Percentiles rank a stretch among this genome's conserved stretches.
phyloP scores from a whole-genome alignment of 441 rosid species.

The Adansonia gregorii region DNA sequence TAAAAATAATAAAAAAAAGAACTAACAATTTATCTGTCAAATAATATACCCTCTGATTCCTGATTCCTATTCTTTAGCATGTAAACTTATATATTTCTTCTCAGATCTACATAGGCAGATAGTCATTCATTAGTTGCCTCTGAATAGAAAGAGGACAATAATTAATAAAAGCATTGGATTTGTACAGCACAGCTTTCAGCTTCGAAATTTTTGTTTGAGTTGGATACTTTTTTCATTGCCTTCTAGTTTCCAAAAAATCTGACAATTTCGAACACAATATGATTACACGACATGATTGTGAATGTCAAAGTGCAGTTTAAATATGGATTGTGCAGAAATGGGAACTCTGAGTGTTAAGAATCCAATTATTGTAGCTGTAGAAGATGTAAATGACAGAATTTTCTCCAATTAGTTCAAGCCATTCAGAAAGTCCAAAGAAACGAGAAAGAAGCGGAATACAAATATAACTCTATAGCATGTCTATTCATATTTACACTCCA shows the following conservation, averaged over 20 bases:
- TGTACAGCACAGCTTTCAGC: background rate
- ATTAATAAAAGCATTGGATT: conserved; percentile 6
- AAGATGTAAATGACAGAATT: conserved; percentile 2
- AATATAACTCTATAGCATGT: background rate
- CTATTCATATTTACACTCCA: background rate
- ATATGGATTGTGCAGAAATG: too few relatives aligned
- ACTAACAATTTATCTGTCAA: background rate
- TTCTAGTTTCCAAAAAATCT: background rate
- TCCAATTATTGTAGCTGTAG: background rate
- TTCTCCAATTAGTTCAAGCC: conserved; percentile 9
- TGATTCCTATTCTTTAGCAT: background rate
- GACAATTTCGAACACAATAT: background rate
- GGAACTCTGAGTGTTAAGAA: background rate
- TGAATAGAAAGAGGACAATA: background rate
- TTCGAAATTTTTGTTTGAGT: background rate
- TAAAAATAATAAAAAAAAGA: conserved; percentile 11
- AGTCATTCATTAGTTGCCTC: conserved; percentile 17
- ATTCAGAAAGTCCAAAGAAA: background rate
- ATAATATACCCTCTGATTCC: background rate
- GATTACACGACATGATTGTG: background rate
- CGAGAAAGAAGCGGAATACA: conserved; percentile 9
- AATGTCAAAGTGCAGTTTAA: conserved; percentile 40
- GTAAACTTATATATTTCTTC: background rate
- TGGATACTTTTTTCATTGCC: background rate
- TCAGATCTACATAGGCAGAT: background rate